A percentile compares a stretch with the other conserved stretches of the same genome.
These are phyloP conservation scores for Colletotrichum horii DNA, from an alignment of 2,329 filamentous ascomycete genomes.

Conservation along the genomic window DNA sequence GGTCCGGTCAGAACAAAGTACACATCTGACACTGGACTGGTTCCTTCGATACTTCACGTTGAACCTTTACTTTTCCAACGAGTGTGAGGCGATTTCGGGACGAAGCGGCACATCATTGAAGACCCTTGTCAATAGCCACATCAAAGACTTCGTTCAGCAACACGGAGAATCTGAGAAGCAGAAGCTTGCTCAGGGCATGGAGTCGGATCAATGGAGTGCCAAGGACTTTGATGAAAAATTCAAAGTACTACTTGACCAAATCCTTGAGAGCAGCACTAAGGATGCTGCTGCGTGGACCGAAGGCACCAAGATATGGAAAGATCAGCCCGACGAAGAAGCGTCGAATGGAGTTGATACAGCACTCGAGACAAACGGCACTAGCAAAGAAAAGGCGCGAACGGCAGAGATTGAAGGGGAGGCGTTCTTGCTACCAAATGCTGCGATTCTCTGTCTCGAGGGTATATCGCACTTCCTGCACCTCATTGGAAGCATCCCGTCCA, in stretches of 20 bases:
- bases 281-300: slow-evolving; percentile 73
- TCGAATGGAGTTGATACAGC: slow-evolving; percentile 27
- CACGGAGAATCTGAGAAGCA: slow-evolving; percentile 77
- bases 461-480: slow-evolving; percentile 85
- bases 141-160: slow-evolving; percentile 77
- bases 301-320: slow-evolving; percentile 62
- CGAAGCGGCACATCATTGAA: slow-evolving; percentile 78
- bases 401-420: slow-evolving; percentile 84
- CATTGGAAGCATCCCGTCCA: slow-evolving; percentile 83
- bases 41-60: slow-evolving; percentile 85
- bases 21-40: slow-evolving; percentile 67
- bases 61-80: slow-evolving; percentile 83
- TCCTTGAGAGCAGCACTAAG: slow-evolving; percentile 73
- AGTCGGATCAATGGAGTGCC: slow-evolving; percentile 80
- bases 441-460: slow-evolving; percentile 79
- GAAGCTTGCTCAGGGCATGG: slow-evolving; percentile 76
- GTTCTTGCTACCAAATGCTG: slow-evolving; percentile 86
- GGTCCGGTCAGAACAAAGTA: slow-evolving; percentile 77
- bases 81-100: slow-evolving; percentile 85
- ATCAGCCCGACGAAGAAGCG: slow-evolving; percentile 16
- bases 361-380: slow-evolving; percentile 51
- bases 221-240: slow-evolving; percentile 75
- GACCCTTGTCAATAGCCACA: slow-evolving; percentile 80
- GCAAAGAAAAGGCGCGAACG: slow-evolving; percentile 70
- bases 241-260: slow-evolving; percentile 62